Conservation (phyloP, 257 asterid species). For the Jasminum sambac region DNA sequence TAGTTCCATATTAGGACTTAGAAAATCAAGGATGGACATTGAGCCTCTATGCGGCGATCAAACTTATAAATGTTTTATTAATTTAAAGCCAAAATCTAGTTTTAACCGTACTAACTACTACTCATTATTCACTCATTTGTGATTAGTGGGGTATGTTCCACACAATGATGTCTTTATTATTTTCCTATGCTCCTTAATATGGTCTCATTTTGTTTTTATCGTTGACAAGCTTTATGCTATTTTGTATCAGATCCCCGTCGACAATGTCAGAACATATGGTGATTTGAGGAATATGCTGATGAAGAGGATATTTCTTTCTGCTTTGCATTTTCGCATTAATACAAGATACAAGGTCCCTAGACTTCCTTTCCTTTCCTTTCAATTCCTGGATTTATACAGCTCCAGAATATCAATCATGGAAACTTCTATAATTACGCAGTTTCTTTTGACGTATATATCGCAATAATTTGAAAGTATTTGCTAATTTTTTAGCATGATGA, state of each 20-base stretch:
- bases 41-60: not conserved
- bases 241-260: conserved; percentile 84
- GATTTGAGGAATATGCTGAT: conserved; percentile 91
- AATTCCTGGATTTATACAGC: conserved; percentile 2
- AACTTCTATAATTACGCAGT: not conserved
- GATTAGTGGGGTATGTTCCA: not conserved
- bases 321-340: conserved; percentile 97
- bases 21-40: not conserved
- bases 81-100: too few relatives aligned
- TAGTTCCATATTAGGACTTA: not conserved
- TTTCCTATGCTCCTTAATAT: not conserved
- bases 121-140: not conserved
- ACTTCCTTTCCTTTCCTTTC: conserved; percentile 26
- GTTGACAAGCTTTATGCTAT: conserved; percentile 24
- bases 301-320: conserved; percentile 99
- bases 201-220: not conserved
- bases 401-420: not conserved
- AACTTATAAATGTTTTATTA: too few relatives aligned
- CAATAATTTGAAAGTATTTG: not conserved
- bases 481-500: not conserved
- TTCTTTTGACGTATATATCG: not conserved
- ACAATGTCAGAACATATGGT: conserved; percentile 78
- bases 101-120: too few relatives aligned
- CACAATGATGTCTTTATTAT: not conserved
- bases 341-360: conserved; percentile 87